These are phyloP conservation scores for Scutellaria galericulata DNA, from an alignment of 257 asterid species.

Conservation along the genomic window DNA sequence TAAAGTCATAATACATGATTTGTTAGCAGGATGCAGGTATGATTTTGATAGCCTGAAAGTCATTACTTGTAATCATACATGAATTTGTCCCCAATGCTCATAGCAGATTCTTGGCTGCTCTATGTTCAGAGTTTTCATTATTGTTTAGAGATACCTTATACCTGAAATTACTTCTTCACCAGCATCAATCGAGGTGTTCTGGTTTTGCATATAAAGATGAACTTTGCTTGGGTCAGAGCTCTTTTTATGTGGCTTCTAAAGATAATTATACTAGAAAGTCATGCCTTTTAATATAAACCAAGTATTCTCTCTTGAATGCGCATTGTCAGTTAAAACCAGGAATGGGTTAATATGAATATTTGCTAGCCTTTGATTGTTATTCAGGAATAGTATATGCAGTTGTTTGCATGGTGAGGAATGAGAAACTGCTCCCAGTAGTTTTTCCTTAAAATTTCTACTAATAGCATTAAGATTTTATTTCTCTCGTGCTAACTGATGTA, in stretches of 20 bases:
- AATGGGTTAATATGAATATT: background rate
- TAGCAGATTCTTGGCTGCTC: slow-evolving; percentile 17
- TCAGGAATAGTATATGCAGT: slow-evolving; percentile 28
- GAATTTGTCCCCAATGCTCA: background rate
- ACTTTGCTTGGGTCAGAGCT: background rate
- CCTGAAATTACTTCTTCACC: slow-evolving; percentile 12
- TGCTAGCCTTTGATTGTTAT: slow-evolving; percentile 8
- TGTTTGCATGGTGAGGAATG: slow-evolving; percentile 10
- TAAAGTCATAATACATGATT: background rate
- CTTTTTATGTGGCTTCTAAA: background rate
- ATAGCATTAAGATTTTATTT: background rate
- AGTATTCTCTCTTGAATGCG: background rate
- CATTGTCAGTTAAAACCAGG: slow-evolving; percentile 4
- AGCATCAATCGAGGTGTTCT: slow-evolving; percentile 9
- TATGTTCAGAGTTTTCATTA: background rate
- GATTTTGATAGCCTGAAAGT: background rate
- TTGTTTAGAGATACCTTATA: background rate
- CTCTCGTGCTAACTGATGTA: slow-evolving; percentile 23
- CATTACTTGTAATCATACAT: background rate
- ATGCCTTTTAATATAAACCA: background rate
- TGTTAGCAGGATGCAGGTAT: background rate
- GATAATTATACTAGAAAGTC: background rate
- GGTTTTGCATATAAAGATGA: slow-evolving; percentile 20
- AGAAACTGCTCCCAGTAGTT: slow-evolving; percentile 17
- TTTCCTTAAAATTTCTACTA: slow-evolving; percentile 8